These are phyloP conservation scores for Solanum hybrid DNA, from an alignment of 305 asterid species.

Conservation along the genomic window DNA sequence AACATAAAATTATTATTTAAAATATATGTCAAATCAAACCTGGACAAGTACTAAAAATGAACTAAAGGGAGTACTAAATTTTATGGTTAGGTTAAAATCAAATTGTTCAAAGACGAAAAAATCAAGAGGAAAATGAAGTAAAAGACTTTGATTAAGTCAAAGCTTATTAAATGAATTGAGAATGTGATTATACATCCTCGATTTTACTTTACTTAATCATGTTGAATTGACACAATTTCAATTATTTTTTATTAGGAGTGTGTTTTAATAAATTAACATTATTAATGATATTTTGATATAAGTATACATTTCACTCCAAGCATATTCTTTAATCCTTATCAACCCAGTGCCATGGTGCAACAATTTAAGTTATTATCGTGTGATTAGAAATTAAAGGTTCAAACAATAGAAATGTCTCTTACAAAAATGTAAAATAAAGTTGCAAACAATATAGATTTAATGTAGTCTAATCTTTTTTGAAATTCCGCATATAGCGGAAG, in stretches of 20 bases:
- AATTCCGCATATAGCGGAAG: neutral
- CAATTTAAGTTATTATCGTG: neutral
- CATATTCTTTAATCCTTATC: too few relatives aligned
- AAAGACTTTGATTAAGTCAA: neutral
- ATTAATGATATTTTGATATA: too few relatives aligned
- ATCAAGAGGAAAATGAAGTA: neutral
- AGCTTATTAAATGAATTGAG: neutral
- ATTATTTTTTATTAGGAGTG: neutral
- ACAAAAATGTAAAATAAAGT: too few relatives aligned
- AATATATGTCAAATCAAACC: accelerated
- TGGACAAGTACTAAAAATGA: too few relatives aligned
- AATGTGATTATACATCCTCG: neutral
- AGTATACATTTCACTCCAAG: neutral
- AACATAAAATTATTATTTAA: too few relatives aligned
- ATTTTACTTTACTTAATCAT: neutral
- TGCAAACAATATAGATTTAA: neutral
- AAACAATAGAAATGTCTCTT: neutral
- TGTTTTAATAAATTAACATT: too few relatives aligned
- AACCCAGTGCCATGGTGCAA: neutral
- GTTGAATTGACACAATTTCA: too few relatives aligned
- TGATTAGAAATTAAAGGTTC: too few relatives aligned
- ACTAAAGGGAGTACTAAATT: too few relatives aligned
- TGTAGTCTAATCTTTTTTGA: too few relatives aligned
- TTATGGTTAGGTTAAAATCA: neutral
- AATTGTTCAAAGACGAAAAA: too few relatives aligned